These are phyloP conservation scores for Westerdykella ornata DNA, from an alignment of 2,329 filamentous ascomycete species.

Conservation along the genomic window DNA sequence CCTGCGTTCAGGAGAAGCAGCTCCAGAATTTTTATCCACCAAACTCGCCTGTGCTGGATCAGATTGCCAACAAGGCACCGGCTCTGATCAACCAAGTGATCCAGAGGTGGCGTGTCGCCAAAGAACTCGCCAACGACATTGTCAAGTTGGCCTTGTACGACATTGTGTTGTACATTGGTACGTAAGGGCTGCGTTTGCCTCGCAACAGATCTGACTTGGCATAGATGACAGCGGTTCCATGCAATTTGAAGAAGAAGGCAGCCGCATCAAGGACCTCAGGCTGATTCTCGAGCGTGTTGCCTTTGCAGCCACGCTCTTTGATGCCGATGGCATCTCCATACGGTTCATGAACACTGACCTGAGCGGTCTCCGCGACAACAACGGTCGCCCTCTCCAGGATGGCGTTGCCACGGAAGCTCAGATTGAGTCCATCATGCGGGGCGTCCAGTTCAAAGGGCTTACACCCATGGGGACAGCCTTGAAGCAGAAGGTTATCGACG, in stretches of 20 bases:
- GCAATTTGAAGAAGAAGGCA: conserved; percentile 60
- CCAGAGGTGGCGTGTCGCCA: conserved; percentile 51
- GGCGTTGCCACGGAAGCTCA: conserved; percentile 53
- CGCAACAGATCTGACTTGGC: conserved; percentile 9
- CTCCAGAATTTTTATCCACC: conserved; percentile 55
- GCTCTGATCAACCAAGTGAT: conserved; percentile 51
- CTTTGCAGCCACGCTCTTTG: conserved; percentile 61
- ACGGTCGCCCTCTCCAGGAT: conserved; percentile 42
- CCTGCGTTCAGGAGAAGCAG: conserved; percentile 54
- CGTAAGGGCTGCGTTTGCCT: conserved; percentile 3
- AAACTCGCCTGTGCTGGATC: conserved; percentile 45
- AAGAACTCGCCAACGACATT: conserved; percentile 57
- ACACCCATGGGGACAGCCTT: conserved; percentile 61
- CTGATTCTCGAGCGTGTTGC: conserved; percentile 58
- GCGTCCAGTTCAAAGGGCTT: conserved; percentile 57
- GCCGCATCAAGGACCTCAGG: conserved; percentile 60
- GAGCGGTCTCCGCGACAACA: conserved; percentile 18
- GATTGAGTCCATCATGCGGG: conserved; percentile 51
- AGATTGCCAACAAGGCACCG: conserved; percentile 46
- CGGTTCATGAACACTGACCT: conserved; percentile 63
- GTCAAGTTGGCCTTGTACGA: conserved; percentile 58
- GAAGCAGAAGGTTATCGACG: conserved; percentile 57
- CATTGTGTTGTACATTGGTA: conserved; percentile 54
- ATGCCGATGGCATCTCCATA: conserved; percentile 60
- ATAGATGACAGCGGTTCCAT: conserved; percentile 63